A percentile compares a stretch with the other conserved stretches of the same genome.
phyloP scores from a whole-genome alignment of 352 stramenopile genomes.

The Plasmopara muralis region DNA sequence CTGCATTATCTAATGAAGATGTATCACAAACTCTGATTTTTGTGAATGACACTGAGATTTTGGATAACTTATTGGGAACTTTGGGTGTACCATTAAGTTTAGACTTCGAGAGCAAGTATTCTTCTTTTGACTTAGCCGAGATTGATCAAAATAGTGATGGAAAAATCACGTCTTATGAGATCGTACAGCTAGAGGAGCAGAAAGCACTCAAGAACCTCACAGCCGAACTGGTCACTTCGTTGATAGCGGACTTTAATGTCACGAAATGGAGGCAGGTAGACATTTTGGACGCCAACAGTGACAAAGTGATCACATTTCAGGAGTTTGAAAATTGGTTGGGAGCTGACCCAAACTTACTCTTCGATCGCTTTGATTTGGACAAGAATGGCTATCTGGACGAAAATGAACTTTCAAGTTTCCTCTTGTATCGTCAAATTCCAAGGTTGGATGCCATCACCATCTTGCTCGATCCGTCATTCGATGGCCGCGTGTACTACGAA shows the following conservation, averaged over 20 bases:
- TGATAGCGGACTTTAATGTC: conserved; percentile 48
- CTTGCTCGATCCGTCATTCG: conserved; percentile 72
- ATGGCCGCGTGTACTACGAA: conserved; percentile 75
- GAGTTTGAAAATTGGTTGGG: conserved; percentile 74
- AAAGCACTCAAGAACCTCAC: conserved; percentile 36
- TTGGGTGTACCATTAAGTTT: conserved; percentile 58
- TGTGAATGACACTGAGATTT: conserved; percentile 45
- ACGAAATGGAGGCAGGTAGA: conserved; percentile 54
- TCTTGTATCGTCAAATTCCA: conserved; percentile 70
- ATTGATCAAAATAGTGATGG: conserved; percentile 58
- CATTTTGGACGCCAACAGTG: conserved; percentile 40
- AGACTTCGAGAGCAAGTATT: conserved; percentile 55
- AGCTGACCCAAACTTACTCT: conserved; percentile 66
- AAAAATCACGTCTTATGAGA: conserved; percentile 65
- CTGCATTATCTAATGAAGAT: conserved; percentile 52
- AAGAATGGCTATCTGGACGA: conserved; percentile 82
- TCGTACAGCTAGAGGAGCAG: conserved; percentile 28
- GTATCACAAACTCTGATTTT: conserved; percentile 30
- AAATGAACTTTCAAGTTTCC: conserved; percentile 59
- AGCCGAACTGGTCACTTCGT: conserved; percentile 23
- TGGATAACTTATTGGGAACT: conserved; percentile 56
- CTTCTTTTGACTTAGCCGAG: conserved; percentile 62
- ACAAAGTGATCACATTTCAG: conserved; percentile 52
- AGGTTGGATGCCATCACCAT: conserved; percentile 59
- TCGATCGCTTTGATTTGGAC: conserved; percentile 78